These are phyloP conservation scores for Phialemoniopsis sp. DNA, from an alignment of 2,329 filamentous ascomycete genomes.

Conservation along the genomic window DNA sequence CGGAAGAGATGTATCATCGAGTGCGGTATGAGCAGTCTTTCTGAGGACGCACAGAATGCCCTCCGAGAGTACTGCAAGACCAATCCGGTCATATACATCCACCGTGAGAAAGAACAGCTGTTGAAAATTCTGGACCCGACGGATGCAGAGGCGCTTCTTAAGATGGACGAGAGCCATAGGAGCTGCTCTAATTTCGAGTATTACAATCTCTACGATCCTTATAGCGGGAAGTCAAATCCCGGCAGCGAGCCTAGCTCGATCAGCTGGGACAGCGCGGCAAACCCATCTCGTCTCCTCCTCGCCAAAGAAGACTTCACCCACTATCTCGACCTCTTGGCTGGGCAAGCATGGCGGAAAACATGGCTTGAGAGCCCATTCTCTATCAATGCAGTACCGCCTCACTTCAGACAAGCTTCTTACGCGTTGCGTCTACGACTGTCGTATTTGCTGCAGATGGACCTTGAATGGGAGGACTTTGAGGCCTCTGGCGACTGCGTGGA, in stretches of 20 bases:
- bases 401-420: constrained; percentile 55
- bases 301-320: constrained; percentile 57
- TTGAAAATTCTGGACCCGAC: constrained; percentile 50
- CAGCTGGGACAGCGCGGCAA: constrained; percentile 28
- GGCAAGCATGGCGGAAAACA: constrained; percentile 43
- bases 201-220: constrained; percentile 57
- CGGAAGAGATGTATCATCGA: constrained; percentile 62
- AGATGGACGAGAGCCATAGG: constrained; percentile 51
- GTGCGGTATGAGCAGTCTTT: constrained; percentile 61
- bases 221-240: constrained; percentile 21
- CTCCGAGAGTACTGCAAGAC: constrained; percentile 56
- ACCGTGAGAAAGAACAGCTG: constrained; percentile 61
- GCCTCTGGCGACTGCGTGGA: constrained; percentile 57
- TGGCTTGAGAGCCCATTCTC: constrained; percentile 58
- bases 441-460: constrained; percentile 46
- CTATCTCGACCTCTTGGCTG: constrained; percentile 55
- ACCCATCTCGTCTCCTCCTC: constrained; percentile 53
- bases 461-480: constrained; percentile 49
- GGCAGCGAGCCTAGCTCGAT: constrained; percentile 10
- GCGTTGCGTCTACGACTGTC: constrained; percentile 59
- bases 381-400: constrained; percentile 52
- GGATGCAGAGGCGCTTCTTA: constrained; percentile 52
- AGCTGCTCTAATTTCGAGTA: constrained; percentile 68
- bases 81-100: constrained; percentile 67
- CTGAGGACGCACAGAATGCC: constrained; percentile 52